phyloP scores from a whole-genome alignment of 192 early-diverging fungal genomes.

The Martensiomyces pterosporus region DNA sequence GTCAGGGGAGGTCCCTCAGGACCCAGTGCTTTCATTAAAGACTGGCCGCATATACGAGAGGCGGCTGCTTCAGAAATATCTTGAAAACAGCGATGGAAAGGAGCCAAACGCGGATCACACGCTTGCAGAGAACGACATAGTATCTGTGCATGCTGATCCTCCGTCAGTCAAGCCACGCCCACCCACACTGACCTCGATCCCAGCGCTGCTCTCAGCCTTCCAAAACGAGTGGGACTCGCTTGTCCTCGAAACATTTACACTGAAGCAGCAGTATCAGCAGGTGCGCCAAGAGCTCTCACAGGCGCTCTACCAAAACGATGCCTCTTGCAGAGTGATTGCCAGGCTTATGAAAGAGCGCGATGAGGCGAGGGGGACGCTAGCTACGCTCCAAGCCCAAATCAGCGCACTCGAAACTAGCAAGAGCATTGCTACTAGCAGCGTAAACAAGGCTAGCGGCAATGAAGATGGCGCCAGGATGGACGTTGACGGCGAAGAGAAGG shows the following conservation, averaged over 20 bases:
- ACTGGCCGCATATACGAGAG: slow-evolving; percentile 86
- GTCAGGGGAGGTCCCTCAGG: slow-evolving; percentile 81
- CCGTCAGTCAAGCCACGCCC: slow-evolving; percentile 76
- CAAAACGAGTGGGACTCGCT: slow-evolving; percentile 98
- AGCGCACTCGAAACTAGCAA: not conserved
- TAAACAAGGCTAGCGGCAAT: too few relatives aligned
- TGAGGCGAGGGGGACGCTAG: slow-evolving; percentile 66
- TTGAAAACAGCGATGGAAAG: slow-evolving; percentile 73
- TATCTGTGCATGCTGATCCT: slow-evolving; percentile 16
- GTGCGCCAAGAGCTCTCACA: slow-evolving; percentile 89
- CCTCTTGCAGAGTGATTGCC: slow-evolving; percentile 91
- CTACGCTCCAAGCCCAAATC: slow-evolving; percentile 20
- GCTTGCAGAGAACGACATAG: slow-evolving; percentile 41
- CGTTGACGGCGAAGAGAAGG: slow-evolving; percentile 9
- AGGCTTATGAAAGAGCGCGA: slow-evolving; percentile 88
- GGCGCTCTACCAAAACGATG: slow-evolving; percentile 95
- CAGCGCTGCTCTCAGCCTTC: slow-evolving; percentile 77
- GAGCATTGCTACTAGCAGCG: not conserved
- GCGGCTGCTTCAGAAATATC: slow-evolving; percentile 81
- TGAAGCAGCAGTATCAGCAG: slow-evolving; percentile 89
- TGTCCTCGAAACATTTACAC: slow-evolving; percentile 88
- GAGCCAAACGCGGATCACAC: slow-evolving; percentile 79
- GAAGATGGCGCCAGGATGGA: slow-evolving; percentile 14
- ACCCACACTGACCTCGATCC: slow-evolving; percentile 87
- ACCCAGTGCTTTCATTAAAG: slow-evolving; percentile 85